A percentile compares a stretch with the other conserved stretches of the same genome.
phyloP scores from a whole-genome alignment of 2,329 filamentous ascomycete species.

The Colletotrichum limetticola region DNA sequence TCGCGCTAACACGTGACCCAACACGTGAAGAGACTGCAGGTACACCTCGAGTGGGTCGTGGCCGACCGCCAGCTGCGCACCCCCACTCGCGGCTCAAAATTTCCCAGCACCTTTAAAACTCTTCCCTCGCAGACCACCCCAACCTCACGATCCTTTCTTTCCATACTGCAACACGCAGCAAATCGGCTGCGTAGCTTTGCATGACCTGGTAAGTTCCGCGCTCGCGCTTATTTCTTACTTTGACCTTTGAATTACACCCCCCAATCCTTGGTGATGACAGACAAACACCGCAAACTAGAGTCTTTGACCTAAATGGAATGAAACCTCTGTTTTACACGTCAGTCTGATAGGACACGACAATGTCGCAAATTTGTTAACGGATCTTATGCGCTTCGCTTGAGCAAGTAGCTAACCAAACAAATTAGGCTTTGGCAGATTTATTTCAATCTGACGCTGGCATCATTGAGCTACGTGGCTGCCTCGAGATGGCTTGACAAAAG shows the following conservation, averaged over 20 bases:
- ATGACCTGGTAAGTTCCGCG: conserved; percentile 39
- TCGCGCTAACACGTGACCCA: conserved; percentile 44
- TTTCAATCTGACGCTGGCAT: conserved; percentile 5
- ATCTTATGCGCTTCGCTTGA: neutral
- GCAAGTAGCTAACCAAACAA: conserved; percentile 18
- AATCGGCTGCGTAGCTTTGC: conserved; percentile 21
- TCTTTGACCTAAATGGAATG: conserved; percentile 90
- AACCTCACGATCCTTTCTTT: conserved; percentile 22
- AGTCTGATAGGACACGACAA: conserved; percentile 75
- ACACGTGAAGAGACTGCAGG: conserved; percentile 17
- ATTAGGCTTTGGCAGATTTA: conserved; percentile 15
- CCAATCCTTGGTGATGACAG: conserved; percentile 77
- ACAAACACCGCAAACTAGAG: conserved; percentile 92
- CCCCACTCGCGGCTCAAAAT: conserved; percentile 32
- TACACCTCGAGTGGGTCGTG: conserved; percentile 28
- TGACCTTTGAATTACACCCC: neutral
- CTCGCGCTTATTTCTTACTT: conserved; percentile 24
- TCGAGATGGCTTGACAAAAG: conserved; percentile 12
- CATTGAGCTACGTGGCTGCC: conserved; percentile 6
- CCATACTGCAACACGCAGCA: conserved; percentile 18
- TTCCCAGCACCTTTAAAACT: conserved; percentile 38
- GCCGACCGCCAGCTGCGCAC: conserved; percentile 34
- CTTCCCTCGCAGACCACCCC: conserved; percentile 31
- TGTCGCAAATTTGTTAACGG: conserved; percentile 2
- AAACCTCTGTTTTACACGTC: conserved; percentile 90